Conservation (phyloP, 371 early-diverging fungal species). For the Fennellomyces sp. region DNA sequence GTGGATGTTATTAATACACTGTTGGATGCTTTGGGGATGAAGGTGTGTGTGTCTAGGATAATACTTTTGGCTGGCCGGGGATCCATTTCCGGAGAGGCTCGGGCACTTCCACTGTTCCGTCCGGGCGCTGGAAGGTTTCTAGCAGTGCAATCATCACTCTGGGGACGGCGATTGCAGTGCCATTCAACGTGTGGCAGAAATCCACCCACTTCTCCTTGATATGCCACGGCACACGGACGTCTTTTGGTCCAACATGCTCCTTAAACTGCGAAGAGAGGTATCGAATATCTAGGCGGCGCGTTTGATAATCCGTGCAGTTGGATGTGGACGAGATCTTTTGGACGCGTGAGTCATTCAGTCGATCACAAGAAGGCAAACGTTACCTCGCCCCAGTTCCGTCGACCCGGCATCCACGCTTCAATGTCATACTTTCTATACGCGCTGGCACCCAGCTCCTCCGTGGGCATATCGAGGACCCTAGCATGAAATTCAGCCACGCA, state of each 20-base stretch:
- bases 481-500: neutral
- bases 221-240: conserved; percentile 37
- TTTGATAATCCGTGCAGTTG: conserved; percentile 91
- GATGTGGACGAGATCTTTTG: conserved; percentile 75
- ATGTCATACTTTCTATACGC: conserved; percentile 93
- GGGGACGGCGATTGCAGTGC: conserved; percentile 94
- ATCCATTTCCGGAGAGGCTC: conserved; percentile 74
- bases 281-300: conserved; percentile 74
- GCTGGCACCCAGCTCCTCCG: conserved; percentile 90
- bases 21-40: no score
- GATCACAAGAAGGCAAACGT: neutral
- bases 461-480: conserved; percentile 92
- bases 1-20: no score
- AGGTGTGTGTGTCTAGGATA: conserved; percentile 13
- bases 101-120: conserved; percentile 79
- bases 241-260: conserved; percentile 25
- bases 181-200: conserved; percentile 93
- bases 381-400: conserved; percentile 88
- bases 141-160: conserved; percentile 86
- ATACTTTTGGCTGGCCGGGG: conserved; percentile 42
- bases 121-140: conserved; percentile 77
- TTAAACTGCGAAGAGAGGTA: conserved; percentile 43
- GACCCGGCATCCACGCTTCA: conserved; percentile 96
- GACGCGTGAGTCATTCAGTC: neutral
- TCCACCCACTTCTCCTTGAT: conserved; percentile 43